Percentiles rank a stretch among this genome's conserved stretches.
Conservation (phyloP, 2,329 filamentous ascomycete genomes). For the Ceratocystis smalleyi region DNA sequence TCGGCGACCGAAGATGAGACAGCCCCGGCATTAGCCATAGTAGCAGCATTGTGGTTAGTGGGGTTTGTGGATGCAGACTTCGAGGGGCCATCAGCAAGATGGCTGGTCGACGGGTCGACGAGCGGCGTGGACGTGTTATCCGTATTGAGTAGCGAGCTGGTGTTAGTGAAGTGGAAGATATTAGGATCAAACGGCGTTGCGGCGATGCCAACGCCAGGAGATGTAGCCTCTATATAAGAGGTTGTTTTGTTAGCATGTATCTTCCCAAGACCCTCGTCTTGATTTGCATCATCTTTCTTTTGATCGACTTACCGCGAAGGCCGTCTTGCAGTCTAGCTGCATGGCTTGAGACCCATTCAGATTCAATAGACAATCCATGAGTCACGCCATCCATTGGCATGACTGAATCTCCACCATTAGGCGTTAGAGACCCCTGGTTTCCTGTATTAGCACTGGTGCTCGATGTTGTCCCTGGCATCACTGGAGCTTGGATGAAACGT, state of each 20-base stretch:
- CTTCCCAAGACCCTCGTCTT: neutral
- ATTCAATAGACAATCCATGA: neutral
- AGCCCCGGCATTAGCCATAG: neutral
- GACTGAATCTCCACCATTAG: neutral
- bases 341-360: conserved; percentile 6
- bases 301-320: neutral
- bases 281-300: neutral
- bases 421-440: neutral
- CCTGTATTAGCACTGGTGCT: neutral
- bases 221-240: conserved; percentile 9
- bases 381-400: neutral
- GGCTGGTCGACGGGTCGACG: neutral
- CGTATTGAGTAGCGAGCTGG: conserved; percentile 26
- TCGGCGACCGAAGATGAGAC: neutral
- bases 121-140: neutral
- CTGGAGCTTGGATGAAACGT: conserved; percentile 50
- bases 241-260: neutral
- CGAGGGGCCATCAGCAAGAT: neutral
- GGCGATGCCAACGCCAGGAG: conserved; percentile 34
- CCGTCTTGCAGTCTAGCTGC: neutral
- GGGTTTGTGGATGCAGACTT: neutral
- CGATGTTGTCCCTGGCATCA: conserved; percentile 21
- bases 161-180: conserved; percentile 39
- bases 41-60: neutral
- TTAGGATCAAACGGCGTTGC: conserved; percentile 47